A percentile compares a stretch with the other conserved stretches of the same genome.
Evolutionary conservation across 805 yeast species (phyloP).

Genomic region (Starmerella geochares): DNA sequence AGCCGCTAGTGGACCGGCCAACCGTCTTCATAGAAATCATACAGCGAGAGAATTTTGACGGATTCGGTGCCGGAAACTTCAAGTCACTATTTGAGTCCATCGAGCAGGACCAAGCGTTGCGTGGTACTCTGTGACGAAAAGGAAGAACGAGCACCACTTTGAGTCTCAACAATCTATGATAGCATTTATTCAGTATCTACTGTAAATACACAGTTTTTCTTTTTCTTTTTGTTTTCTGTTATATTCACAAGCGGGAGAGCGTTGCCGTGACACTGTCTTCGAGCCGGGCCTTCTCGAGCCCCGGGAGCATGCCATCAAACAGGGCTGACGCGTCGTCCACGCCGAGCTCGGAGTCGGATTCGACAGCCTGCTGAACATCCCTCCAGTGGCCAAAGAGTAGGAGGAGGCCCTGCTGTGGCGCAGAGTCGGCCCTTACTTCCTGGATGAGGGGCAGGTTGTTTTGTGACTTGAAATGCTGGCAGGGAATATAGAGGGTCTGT

Average conservation of each 20-base stretch:
- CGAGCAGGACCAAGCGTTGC: constrained; percentile 59
- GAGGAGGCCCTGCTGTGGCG: constrained; percentile 29
- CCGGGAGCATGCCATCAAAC: constrained; percentile 52
- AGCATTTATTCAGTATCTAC: too few species aligned
- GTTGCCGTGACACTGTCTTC: constrained; percentile 60
- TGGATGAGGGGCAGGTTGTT: constrained; percentile 26
- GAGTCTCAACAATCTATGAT: too few species aligned
- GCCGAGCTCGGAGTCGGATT: constrained; percentile 42
- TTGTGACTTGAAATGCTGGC: constrained; percentile 50
- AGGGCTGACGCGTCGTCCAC: constrained; percentile 44
- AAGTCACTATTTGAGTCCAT: constrained; percentile 70
- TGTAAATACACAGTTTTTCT: too few species aligned
- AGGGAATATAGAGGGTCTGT: constrained; percentile 51
- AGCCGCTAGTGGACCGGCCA: constrained; percentile 68
- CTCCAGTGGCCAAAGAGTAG: constrained; percentile 56
- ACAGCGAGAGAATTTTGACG: constrained; percentile 68
- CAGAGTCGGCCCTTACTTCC: constrained; percentile 12
- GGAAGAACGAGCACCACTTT: too few species aligned
- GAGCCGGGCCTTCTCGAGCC: constrained; percentile 49
- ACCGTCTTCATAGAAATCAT: constrained; percentile 73
- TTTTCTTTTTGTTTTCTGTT: not conserved
- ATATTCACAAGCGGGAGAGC: constrained; percentile 9
- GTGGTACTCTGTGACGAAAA: constrained; percentile 70
- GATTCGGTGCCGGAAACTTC: constrained; percentile 85
- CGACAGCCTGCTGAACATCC: constrained; percentile 47